phyloP scores from a whole-genome alignment of 768 basidiomycete genomes.

The Psilocybe cubensis region DNA sequence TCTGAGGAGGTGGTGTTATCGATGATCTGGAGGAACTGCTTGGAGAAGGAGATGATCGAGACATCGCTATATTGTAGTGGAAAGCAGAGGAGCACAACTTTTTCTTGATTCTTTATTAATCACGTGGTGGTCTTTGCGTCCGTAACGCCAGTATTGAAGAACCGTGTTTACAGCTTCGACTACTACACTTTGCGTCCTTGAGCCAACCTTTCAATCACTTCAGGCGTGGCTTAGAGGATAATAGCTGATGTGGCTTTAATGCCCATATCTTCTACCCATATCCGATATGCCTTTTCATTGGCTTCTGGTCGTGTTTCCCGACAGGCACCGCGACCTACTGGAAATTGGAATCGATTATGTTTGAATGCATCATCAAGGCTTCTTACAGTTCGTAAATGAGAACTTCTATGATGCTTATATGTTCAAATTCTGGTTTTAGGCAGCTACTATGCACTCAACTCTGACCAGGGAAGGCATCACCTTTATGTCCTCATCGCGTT shows the following conservation, averaged over 20 bases:
- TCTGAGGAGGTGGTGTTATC: slow-evolving; percentile 15
- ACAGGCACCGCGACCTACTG: neutral
- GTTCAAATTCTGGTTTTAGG: no score
- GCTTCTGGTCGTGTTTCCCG: neutral
- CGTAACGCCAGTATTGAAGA: no score
- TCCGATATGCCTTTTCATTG: neutral
- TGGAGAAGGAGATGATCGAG: slow-evolving; percentile 12
- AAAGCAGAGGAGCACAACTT: no score
- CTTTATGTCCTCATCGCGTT: no score
- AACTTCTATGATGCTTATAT: no score
- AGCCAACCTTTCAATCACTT: no score
- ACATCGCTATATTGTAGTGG: neutral
- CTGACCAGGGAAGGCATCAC: no score
- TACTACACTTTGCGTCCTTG: no score
- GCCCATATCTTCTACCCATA: neutral
- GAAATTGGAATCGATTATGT: neutral
- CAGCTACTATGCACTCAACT: no score
- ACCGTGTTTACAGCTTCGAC: no score
- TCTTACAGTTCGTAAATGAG: neutral
- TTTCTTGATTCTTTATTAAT: neutral
- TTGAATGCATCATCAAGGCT: neutral
- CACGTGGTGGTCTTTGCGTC: no score
- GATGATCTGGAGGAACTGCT: slow-evolving; percentile 20
- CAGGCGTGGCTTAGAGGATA: neutral
- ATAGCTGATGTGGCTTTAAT: neutral